These are phyloP conservation scores for Phytophthora lateralis DNA, from an alignment of 352 stramenopile genomes.

Conservation along the genomic window DNA sequence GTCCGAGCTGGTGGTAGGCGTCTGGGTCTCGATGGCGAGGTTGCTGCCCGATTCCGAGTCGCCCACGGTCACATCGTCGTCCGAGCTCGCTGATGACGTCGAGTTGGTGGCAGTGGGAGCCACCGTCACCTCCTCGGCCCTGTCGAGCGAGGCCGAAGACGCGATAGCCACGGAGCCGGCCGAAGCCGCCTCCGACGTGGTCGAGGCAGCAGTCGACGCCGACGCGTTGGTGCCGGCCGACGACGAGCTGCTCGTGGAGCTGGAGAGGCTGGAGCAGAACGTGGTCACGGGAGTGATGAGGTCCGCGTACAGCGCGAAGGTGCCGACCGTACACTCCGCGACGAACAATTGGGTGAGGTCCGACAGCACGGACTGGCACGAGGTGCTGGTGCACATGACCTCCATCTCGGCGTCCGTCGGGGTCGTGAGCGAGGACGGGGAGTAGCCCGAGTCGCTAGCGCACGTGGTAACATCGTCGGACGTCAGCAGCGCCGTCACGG, in stretches of 20 bases:
- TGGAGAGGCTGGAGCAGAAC: constrained; percentile 20
- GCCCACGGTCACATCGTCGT: constrained; percentile 30
- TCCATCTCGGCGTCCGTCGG: constrained; percentile 26
- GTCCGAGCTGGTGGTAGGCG: constrained; percentile 13
- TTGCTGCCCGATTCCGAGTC: constrained; percentile 38
- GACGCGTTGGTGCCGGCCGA: constrained; percentile 22
- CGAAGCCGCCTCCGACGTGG: constrained; percentile 4
- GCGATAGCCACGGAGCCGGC: constrained; percentile 11
- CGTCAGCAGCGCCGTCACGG: constrained; percentile 25
- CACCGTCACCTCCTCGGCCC: constrained; percentile 24
- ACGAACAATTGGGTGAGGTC: constrained; percentile 28
- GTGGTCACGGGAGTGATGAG: constrained; percentile 39
- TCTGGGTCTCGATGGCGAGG: constrained; percentile 28
- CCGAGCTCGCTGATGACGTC: constrained; percentile 34
- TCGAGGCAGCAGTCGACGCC: constrained; percentile 7
- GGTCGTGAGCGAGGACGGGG: constrained; percentile 26
- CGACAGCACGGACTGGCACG: constrained; percentile 41
- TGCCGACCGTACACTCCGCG: constrained; percentile 41
- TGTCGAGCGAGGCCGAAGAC: constrained; percentile 21
- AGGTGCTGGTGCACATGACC: constrained; percentile 34
- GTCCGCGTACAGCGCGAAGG: constrained; percentile 32
- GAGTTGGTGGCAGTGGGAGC: constrained; percentile 22
- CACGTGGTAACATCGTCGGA: constrained; percentile 26
- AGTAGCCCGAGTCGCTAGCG: constrained; percentile 39
- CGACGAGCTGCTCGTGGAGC: constrained; percentile 9